Evolutionary conservation across 1,284 basidiomycete species (phyloP).

Genomic region (Puccinia sorghi): DNA sequence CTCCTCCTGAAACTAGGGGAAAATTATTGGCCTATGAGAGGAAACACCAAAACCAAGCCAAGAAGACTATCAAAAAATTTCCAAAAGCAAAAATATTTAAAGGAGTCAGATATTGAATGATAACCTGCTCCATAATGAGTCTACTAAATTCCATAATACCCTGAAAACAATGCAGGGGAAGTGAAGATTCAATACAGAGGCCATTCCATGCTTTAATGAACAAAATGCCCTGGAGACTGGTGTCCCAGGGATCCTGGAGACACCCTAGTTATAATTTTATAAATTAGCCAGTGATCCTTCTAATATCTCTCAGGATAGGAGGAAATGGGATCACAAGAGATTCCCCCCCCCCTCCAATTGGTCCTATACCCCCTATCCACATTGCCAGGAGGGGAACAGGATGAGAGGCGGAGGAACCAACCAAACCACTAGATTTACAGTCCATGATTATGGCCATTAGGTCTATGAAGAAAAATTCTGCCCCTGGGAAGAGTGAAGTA

Average conservation of each 20-base stretch:
- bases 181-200: no score
- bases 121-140: no score
- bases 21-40: no score
- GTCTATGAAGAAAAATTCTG: neutral
- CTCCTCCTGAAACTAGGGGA: no score
- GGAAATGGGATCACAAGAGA: neutral
- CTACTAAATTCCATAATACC: no score
- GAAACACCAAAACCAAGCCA: no score
- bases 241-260: neutral
- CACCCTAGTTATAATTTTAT: neutral
- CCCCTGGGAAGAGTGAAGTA: constrained; percentile 7
- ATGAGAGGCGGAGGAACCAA: neutral
- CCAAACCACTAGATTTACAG: neutral
- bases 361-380: neutral
- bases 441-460: neutral
- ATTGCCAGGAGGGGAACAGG: neutral
- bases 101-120: no score
- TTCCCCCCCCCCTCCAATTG: neutral
- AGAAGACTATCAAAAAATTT: no score
- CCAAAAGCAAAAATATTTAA: no score
- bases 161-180: no score
- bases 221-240: neutral
- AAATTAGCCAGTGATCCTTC: constrained; percentile 8
- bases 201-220: constrained; percentile 17
- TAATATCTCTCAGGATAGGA: neutral